Base-by-base conservation (phyloP, 208 protist species). In the Crithidia fasciculata region DNA sequence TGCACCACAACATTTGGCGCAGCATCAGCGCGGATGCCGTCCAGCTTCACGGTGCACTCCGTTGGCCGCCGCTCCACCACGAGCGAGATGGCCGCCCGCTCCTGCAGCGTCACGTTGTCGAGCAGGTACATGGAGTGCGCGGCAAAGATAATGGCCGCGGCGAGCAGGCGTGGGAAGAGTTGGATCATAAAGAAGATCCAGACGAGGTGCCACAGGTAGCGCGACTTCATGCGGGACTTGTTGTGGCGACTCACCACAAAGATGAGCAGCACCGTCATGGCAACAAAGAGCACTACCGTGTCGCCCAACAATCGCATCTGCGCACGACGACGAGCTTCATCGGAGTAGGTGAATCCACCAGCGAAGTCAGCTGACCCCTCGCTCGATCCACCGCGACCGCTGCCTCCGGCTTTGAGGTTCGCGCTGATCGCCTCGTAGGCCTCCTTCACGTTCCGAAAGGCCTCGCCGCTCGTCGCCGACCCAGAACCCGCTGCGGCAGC, bases 401-500 rank as follows among this genome's bases (percentile, higher is more conserved):
- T 65, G 15, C 60, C 44, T 53, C 40, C 58, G 7, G 28, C 44
- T 36, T 66, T 59, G 16, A 47, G 45, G 7, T 59, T 49, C 63
- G 80, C 37, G 7, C 71, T 50, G 37, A 93, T 56, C 50, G 62
- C 63, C 18, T 92, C 89, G 66, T 94, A 94, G 3, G 91, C 88
- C 67, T 94, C 89, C 58, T 89, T 90, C 47, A 95, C 83, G 64
- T 80, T 89, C 45, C 81, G 83, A 72, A 94, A 96, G 2, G 85
- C 88, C 16, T 73, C 84, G 5, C 73, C 81, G 28, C 28, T 50
- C 39, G n/a, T 6, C 41, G 45, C 44, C 49, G 62, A 6, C 39
- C 15, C 57, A 5, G 37, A 13, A 47, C 73, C 41, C 9, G 47
- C 50, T 9, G 47, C 50, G 12, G 66, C 49, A 36, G 74, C 81